A percentile compares a stretch with the other conserved stretches of the same genome.
Evolutionary conservation across 179 eudicot genomes (phyloP).

Genomic region (Spinacia oleracea): DNA sequence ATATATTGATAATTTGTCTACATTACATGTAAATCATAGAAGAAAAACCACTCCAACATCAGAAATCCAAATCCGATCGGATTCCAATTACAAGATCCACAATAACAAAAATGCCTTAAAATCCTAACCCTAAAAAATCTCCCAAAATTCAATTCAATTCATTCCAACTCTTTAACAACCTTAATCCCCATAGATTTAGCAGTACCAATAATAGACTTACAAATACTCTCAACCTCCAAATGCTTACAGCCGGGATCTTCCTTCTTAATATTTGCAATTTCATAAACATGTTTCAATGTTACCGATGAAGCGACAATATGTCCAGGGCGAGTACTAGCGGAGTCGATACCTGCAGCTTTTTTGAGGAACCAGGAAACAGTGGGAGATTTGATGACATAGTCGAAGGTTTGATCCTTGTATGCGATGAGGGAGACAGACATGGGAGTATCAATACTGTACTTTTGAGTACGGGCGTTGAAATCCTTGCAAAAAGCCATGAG

Average conservation of each 20-base stretch:
- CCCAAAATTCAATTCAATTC: background rate
- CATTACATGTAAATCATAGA: background rate
- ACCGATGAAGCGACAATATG: conserved; percentile 60
- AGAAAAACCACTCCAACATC: too few species aligned
- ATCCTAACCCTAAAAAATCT: conserved; percentile 10
- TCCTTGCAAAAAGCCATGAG: conserved; percentile 96
- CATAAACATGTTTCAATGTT: conserved; percentile 71
- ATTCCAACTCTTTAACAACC: conserved; percentile 32
- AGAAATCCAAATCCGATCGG: too few species aligned
- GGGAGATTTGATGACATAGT: conserved; percentile 77
- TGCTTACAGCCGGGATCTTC: conserved; percentile 64
- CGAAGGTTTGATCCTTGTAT: conserved; percentile 80
- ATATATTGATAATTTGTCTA: background rate
- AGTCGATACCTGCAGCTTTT: conserved; percentile 78
- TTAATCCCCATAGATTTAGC: conserved; percentile 86
- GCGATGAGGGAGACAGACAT: conserved; percentile 79
- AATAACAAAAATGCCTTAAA: background rate
- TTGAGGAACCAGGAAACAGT: conserved; percentile 81
- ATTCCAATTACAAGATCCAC: too few species aligned
- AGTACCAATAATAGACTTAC: conserved; percentile 79
- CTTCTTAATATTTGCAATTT: conserved; percentile 87
- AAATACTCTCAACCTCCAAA: conserved; percentile 66
- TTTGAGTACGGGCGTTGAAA: conserved; percentile 89
- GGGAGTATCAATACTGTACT: conserved; percentile 80
- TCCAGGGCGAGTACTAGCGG: conserved; percentile 65